Evolutionary conservation across 176 grass and related monocot species (phyloP).

Genomic region (Saccharum officinarum): DNA sequence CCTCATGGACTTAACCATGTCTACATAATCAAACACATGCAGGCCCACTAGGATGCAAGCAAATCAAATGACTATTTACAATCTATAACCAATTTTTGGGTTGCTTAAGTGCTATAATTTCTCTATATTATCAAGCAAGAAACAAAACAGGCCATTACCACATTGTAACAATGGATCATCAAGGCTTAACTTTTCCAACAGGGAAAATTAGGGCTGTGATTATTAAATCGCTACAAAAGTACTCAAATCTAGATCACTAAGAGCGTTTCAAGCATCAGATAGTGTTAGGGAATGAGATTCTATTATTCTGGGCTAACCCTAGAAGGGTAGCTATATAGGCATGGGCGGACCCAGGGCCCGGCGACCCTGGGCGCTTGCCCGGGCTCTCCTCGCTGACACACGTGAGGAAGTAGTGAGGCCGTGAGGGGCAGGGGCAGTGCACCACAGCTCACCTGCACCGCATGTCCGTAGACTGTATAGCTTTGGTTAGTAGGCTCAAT

Average conservation of each 20-base stretch:
- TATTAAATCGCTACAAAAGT: neutral
- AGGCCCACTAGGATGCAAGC: neutral
- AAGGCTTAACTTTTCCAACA: conserved; percentile 14
- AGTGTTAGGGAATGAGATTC: no score
- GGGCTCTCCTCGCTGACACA: no score
- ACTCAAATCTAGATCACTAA: neutral
- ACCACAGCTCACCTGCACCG: no score
- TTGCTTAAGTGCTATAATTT: conserved; percentile 6
- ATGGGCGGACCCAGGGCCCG: no score
- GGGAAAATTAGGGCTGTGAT: neutral
- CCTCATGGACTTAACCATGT: neutral
- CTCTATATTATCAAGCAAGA: conserved; percentile 6
- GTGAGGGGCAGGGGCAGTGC: no score
- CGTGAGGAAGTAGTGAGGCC: no score
- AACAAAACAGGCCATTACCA: conserved; percentile 7
- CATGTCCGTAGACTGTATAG: no score
- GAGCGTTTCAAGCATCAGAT: neutral
- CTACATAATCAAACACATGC: neutral
- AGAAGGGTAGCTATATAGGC: no score
- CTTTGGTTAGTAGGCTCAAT: no score
- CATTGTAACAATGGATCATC: conserved; percentile 4
- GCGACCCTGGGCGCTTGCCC: no score
- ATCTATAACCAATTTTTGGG: neutral
- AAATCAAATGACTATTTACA: conserved; percentile 11
- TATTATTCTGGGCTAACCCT: no score